A percentile compares a stretch with the other conserved stretches of the same genome.
These are phyloP conservation scores for Mycena albidolilacea DNA, from an alignment of 768 basidiomycete species.

Conservation along the genomic window DNA sequence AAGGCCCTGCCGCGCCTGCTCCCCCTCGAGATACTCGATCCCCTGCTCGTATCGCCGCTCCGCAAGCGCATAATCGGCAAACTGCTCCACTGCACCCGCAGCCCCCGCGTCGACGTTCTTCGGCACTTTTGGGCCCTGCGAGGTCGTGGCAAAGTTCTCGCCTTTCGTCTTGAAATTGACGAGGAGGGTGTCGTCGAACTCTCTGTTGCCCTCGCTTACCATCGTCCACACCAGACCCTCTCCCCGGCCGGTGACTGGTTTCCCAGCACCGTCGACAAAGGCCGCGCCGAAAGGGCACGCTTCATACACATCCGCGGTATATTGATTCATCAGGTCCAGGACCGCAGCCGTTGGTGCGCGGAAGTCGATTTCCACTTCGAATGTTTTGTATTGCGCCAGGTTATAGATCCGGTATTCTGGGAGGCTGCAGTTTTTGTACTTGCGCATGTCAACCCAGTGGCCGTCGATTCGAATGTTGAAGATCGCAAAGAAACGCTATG, in stretches of 20 bases:
- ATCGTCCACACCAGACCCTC: slow-evolving; percentile 44
- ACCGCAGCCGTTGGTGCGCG: slow-evolving; percentile 9
- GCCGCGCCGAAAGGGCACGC: slow-evolving; percentile 39
- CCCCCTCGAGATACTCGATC: slow-evolving; percentile 41
- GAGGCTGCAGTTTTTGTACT: slow-evolving; percentile 39
- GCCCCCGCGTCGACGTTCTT: not conserved
- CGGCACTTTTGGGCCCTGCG: slow-evolving; percentile 23
- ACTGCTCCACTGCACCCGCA: slow-evolving; percentile 20
- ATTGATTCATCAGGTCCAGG: slow-evolving; percentile 34
- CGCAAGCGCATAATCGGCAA: slow-evolving; percentile 39
- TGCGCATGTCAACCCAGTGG: slow-evolving; percentile 41
- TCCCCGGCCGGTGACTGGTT: slow-evolving; percentile 33
- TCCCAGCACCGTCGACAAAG: slow-evolving; percentile 32
- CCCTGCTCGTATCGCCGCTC: slow-evolving; percentile 42
- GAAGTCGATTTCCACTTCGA: slow-evolving; percentile 40
- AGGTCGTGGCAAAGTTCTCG: slow-evolving; percentile 34
- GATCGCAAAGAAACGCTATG: slow-evolving; percentile 42
- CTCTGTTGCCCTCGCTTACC: slow-evolving; percentile 27
- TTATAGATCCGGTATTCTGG: slow-evolving; percentile 41
- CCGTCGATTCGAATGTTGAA: slow-evolving; percentile 45
- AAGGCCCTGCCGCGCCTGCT: slow-evolving; percentile 34
- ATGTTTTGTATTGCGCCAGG: slow-evolving; percentile 37
- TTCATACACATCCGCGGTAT: slow-evolving; percentile 39
- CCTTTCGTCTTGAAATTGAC: slow-evolving; percentile 44
- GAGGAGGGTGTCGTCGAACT: slow-evolving; percentile 35